Conservation (phyloP, 257 asterid species). For the Rhazya stricta region DNA sequence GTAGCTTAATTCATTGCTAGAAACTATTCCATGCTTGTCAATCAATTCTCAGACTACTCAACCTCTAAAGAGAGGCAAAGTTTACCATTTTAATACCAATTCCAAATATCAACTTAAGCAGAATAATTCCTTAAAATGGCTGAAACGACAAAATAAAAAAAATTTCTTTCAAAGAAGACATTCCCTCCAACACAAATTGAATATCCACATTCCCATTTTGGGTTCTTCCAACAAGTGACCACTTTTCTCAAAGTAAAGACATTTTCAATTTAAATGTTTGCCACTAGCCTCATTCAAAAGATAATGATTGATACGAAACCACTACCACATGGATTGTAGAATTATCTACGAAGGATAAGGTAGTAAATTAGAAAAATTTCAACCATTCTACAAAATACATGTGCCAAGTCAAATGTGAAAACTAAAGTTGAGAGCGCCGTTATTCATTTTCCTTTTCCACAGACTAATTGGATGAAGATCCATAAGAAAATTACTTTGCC, state of each 20-base stretch:
- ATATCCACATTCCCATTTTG: neutral
- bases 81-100: neutral
- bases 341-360: neutral
- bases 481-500: neutral
- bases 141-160: neutral
- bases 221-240: neutral
- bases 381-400: neutral
- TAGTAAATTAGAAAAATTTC: neutral
- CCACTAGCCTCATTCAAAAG: neutral
- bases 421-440: neutral
- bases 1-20: neutral
- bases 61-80: neutral
- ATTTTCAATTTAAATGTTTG: neutral
- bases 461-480: neutral
- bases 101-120: neutral
- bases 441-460: neutral
- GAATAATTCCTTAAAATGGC: neutral
- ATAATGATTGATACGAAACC: neutral
- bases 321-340: neutral
- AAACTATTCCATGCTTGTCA: neutral
- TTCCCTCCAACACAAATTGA: neutral
- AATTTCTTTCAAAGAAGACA: neutral
- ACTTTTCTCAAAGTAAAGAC: too few relatives aligned
- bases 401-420: neutral
- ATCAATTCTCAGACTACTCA: neutral